Conservation (phyloP, 1,139 yeast species). For the Suzukiozyma palmioleophila region DNA sequence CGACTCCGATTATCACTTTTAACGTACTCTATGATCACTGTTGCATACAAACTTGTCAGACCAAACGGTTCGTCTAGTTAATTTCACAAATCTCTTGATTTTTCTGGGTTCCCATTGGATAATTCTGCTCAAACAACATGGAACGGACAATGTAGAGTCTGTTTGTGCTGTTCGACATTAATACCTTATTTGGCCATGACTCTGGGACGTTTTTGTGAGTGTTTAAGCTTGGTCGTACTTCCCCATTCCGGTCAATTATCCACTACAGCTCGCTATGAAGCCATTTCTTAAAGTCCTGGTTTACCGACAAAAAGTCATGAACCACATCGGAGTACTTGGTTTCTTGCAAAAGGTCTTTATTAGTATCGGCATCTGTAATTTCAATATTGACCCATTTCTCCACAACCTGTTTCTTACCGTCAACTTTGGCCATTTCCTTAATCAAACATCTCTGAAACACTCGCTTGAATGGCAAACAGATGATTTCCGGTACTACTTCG, state of each 20-base stretch:
- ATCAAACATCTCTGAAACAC: constrained; percentile 46
- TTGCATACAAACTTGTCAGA: no score
- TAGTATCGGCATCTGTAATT: constrained; percentile 35
- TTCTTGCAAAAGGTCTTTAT: constrained; percentile 23
- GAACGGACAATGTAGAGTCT: no score
- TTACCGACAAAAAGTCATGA: constrained; percentile 35
- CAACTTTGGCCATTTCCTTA: constrained; percentile 16
- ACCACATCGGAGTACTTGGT: constrained; percentile 25
- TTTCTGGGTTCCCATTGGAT: no score
- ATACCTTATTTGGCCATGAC: no score
- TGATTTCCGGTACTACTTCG: constrained; percentile 29
- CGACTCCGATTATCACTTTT: no score
- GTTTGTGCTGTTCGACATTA: no score
- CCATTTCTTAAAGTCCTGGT: constrained; percentile 31
- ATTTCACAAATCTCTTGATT: no score
- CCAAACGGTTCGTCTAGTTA: no score
- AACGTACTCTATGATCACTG: no score
- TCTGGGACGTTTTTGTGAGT: no score
- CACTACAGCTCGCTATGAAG: constrained; percentile 16
- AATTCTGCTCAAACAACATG: no score
- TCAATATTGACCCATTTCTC: constrained; percentile 42
- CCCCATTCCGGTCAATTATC: background rate
- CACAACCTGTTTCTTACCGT: constrained; percentile 22
- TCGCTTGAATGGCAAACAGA: constrained; percentile 53
- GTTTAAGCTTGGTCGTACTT: no score